Percentiles rank a stretch among this genome's conserved stretches.
Evolutionary conservation across 2,329 filamentous ascomycete genomes (phyloP).

Genomic region (Daldinia sp.): DNA sequence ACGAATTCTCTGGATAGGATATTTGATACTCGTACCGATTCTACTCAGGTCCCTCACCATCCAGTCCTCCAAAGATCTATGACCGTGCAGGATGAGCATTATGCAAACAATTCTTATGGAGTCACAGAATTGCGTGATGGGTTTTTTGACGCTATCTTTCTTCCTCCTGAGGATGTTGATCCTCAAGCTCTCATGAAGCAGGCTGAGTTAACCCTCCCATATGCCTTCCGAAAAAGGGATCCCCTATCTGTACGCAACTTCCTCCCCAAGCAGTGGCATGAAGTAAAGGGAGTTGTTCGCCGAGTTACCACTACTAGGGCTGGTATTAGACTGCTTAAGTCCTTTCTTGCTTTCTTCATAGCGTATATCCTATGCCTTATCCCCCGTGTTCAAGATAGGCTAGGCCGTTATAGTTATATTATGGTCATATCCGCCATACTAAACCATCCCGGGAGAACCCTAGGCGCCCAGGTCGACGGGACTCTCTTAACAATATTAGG

Average conservation of each 20-base stretch:
- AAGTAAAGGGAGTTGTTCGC: conserved; percentile 56
- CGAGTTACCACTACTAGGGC: conserved; percentile 61
- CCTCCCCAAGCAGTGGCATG: conserved; percentile 61
- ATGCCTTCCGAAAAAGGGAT: conserved; percentile 59
- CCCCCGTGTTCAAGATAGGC: conserved; percentile 60
- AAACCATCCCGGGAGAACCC: conserved; percentile 67
- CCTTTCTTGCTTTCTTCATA: conserved; percentile 68
- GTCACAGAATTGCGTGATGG: conserved; percentile 59
- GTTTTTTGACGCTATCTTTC: conserved; percentile 63
- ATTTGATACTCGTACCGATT: conserved; percentile 47
- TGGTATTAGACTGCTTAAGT: conserved; percentile 65
- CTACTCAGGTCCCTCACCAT: conserved; percentile 26
- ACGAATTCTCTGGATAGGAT: conserved; percentile 49
- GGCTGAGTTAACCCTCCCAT: conserved; percentile 60
- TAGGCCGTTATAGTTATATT: conserved; percentile 67
- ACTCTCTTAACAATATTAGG: conserved; percentile 65
- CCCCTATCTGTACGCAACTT: conserved; percentile 62
- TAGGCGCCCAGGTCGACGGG: conserved; percentile 70
- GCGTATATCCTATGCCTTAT: conserved; percentile 68
- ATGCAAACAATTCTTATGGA: conserved; percentile 58
- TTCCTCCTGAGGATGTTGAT: conserved; percentile 57
- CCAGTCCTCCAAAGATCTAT: conserved; percentile 34
- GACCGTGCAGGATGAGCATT: conserved; percentile 45
- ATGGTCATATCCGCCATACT: conserved; percentile 68
- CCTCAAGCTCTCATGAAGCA: conserved; percentile 56